A percentile compares a stretch with the other conserved stretches of the same genome.
Conservation (phyloP, 495 filamentous ascomycete genomes). For the Saxophila tyrrhenica region DNA sequence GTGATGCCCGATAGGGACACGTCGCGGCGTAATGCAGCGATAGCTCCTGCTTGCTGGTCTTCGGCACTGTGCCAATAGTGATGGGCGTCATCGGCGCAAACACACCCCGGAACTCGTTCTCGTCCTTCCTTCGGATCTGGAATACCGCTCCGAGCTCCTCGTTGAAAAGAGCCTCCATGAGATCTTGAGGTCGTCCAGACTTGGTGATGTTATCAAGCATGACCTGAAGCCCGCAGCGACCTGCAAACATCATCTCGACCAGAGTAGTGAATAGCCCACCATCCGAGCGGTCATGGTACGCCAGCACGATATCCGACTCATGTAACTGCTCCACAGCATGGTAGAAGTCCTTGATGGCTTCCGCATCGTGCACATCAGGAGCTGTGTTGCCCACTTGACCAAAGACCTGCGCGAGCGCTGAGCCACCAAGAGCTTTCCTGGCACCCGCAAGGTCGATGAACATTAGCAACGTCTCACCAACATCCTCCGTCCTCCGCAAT, state of each 20-base stretch:
- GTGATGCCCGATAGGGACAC: slow-evolving; percentile 54
- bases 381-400: slow-evolving; percentile 71
- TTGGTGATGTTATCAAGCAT: slow-evolving; percentile 62
- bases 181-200: slow-evolving; percentile 39
- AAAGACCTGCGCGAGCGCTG: slow-evolving; percentile 86
- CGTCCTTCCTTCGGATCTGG: slow-evolving; percentile 76
- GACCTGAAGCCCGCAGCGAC: slow-evolving; percentile 77
- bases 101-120: slow-evolving; percentile 73
- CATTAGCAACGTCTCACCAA: slow-evolving; percentile 80
- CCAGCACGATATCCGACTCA: slow-evolving; percentile 74
- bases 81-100: slow-evolving; percentile 45
- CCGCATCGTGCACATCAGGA: slow-evolving; percentile 73
- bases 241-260: slow-evolving; percentile 97
- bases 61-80: slow-evolving; percentile 67
- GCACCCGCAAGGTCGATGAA: slow-evolving; percentile 80
- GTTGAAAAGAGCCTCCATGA: slow-evolving; percentile 76
- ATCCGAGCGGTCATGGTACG: slow-evolving; percentile 90
- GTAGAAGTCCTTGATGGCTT: slow-evolving; percentile 80
- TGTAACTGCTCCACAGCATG: slow-evolving; percentile 81
- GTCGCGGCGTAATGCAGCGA: slow-evolving; percentile 58
- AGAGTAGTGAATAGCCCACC: slow-evolving; percentile 88
- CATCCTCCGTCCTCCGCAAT: slow-evolving; percentile 69
- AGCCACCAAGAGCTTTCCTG: slow-evolving; percentile 73
- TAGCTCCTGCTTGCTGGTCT: slow-evolving; percentile 64
- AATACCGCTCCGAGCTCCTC: slow-evolving; percentile 97